Evolutionary conservation across 805 yeast genomes (phyloP), one percentile per base, ranked within the genome.

Genomic region (Blastobotrys muscicola): DNA sequence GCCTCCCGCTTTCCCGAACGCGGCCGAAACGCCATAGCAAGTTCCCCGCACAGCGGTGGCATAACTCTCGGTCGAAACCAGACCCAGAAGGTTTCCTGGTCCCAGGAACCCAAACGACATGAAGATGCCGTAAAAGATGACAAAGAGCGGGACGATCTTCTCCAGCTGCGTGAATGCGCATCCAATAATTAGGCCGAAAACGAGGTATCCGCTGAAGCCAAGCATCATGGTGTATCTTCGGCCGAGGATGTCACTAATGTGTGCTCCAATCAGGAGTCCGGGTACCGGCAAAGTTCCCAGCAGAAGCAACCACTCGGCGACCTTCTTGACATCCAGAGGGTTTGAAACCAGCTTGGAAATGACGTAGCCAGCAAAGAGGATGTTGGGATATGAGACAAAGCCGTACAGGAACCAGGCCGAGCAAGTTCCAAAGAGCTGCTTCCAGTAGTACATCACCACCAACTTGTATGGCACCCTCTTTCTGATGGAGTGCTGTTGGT

Each of bases 371-470:
- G 94, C 83, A 65, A 82, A 87, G 53, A 83, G 75, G 55, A 94
- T 86, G 61, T 84, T 85, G 0, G 95, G 86, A 64, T 86, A 89
- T 11, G 80, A 75, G 33, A 86, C 78, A 63, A 89, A 85, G 66
- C 89, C 94, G 60, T 87, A 89, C 54, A 86, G 68, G 69, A 85
- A 86, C 97, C 97, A 89, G 54, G 86, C 76, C 38, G 82, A 55
- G 6, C 89, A 69, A 30, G 85, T 82, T 36, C 85, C 66, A 7
- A 68, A 36, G 45, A 86, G 66, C 59, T 95, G 76, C 54, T 81
- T 81, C 85, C 95, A 84, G 65, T 89, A 89, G 60, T 79, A 83
- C 61, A 81, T 85, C 52, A 86, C 47, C 38, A 82, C 73, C 14
- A 78, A 66, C 64, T 72, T 58, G 65, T 80, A 77, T 41, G 96